phyloP scores from a whole-genome alignment of 768 basidiomycete species.

The Candolleomyces eurysporus region DNA sequence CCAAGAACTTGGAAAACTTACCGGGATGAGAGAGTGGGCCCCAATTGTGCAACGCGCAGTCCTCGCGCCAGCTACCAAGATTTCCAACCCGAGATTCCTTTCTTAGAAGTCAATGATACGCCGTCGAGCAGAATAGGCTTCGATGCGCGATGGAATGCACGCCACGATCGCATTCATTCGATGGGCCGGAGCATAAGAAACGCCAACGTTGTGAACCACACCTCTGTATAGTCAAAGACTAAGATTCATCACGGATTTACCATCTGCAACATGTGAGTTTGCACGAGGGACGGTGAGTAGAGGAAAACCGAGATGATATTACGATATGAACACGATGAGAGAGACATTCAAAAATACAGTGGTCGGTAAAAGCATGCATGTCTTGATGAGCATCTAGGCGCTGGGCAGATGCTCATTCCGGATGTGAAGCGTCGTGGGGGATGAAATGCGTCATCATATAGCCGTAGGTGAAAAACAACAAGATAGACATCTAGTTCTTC shows the following conservation, averaged over 20 bases:
- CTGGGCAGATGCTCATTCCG: not conserved
- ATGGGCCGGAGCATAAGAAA: not conserved
- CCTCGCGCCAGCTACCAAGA: not conserved
- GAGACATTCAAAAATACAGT: not conserved
- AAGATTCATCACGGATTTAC: not conserved
- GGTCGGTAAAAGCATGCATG: not conserved
- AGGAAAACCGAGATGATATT: conserved; percentile 1
- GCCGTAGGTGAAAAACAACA: not conserved
- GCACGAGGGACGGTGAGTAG: not conserved
- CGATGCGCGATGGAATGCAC: not conserved
- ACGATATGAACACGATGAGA: not conserved
- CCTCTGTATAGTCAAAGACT: not conserved
- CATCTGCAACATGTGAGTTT: not conserved
- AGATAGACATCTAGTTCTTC: conserved; percentile 66
- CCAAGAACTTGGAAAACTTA: not conserved
- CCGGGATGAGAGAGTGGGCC: not conserved
- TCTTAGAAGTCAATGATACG: not conserved
- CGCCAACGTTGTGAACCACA: too few species aligned
- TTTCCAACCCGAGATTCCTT: not conserved
- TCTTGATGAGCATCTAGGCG: not conserved
- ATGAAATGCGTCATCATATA: conserved; percentile 1
- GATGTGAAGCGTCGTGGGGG: not conserved
- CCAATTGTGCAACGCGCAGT: not conserved
- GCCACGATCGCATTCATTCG: not conserved
- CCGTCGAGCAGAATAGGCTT: not conserved